phyloP scores from a whole-genome alignment of 2,329 filamentous ascomycete genomes.

The Sclerotinia spermophila region DNA sequence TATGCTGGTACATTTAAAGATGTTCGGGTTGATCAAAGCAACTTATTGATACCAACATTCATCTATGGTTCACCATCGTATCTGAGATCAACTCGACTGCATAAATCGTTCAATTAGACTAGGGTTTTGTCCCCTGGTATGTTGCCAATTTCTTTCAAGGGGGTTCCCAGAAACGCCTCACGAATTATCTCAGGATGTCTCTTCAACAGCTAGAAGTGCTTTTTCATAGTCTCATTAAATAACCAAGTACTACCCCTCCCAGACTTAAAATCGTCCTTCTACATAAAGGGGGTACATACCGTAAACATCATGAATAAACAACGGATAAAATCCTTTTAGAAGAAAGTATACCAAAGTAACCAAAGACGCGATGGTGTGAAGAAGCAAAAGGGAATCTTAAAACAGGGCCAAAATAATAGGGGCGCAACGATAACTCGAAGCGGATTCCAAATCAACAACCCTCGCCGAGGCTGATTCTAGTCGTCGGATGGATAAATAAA shows the following conservation, averaged over 20 bases:
- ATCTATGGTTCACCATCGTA: not conserved
- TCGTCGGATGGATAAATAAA: not conserved
- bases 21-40: not conserved
- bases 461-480: not conserved
- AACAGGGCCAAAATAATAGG: too few species aligned
- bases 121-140: not conserved
- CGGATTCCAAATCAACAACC: not conserved
- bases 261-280: too few species aligned
- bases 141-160: not conserved
- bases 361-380: not conserved
- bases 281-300: too few species aligned
- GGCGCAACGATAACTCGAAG: too few species aligned
- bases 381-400: not conserved
- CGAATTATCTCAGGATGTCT: not conserved
- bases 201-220: not conserved
- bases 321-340: too few species aligned
- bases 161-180: not conserved
- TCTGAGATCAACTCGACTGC: not conserved
- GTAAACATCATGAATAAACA: too few species aligned
- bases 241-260: too few species aligned
- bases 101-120: not conserved
- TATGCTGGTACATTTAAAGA: not conserved
- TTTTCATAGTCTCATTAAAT: not conserved
- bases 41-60: not conserved
- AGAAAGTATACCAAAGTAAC: too few species aligned